Conservation (phyloP, 2,329 filamentous ascomycete genomes). For the Xylaria sp. region DNA sequence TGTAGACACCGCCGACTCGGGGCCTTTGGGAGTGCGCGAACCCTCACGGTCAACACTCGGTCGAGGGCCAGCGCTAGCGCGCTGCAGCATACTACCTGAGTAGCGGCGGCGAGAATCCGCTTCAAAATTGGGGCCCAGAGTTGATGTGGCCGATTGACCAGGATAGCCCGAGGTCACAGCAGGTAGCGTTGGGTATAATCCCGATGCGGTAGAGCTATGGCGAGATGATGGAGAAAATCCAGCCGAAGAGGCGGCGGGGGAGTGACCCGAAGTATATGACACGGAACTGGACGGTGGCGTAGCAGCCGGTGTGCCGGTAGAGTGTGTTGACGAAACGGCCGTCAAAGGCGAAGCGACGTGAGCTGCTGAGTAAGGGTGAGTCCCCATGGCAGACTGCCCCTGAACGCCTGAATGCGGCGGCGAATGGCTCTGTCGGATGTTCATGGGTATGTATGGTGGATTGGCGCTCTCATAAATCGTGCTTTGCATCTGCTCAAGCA, state of each 20-base stretch:
- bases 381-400: slow-evolving; percentile 53
- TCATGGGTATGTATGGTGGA: slow-evolving; percentile 70
- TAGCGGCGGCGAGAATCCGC: slow-evolving; percentile 72
- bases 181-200: slow-evolving; percentile 80
- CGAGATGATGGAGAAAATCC: slow-evolving; percentile 75
- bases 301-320: slow-evolving; percentile 75
- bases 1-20: slow-evolving; percentile 56
- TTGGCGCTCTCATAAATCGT: slow-evolving; percentile 95
- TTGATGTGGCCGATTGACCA: slow-evolving; percentile 75
- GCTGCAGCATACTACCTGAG: slow-evolving; percentile 74
- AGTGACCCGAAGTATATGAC: slow-evolving; percentile 82
- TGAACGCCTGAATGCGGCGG: slow-evolving; percentile 49
- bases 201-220: slow-evolving; percentile 68
- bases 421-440: slow-evolving; percentile 68
- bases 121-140: slow-evolving; percentile 75
- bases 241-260: slow-evolving; percentile 76
- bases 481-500: slow-evolving; percentile 94
- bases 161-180: slow-evolving; percentile 76
- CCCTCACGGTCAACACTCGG: slow-evolving; percentile 53
- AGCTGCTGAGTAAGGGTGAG: slow-evolving; percentile 59
- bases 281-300: slow-evolving; percentile 80
- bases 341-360: slow-evolving; percentile 71
- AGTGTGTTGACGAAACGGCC: slow-evolving; percentile 66
- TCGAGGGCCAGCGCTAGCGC: slow-evolving; percentile 60
- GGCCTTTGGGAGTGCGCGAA: slow-evolving; percentile 57